A percentile compares a stretch with the other conserved stretches of the same genome.
phyloP scores from a whole-genome alignment of 2,329 filamentous ascomycete genomes.

The Hansfordia pulvinata region DNA sequence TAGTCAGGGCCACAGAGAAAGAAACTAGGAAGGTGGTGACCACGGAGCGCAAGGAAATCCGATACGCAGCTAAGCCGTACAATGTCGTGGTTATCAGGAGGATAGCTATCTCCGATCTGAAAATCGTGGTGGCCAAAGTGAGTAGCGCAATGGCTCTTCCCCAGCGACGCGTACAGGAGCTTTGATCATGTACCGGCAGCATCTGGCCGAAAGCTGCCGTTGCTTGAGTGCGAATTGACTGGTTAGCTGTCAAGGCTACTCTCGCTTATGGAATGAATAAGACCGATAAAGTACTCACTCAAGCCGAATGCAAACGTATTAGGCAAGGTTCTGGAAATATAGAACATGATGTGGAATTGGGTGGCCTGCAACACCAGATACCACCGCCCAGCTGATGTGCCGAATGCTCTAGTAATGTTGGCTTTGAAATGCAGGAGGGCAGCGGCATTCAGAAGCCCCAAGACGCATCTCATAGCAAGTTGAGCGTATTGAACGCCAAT shows the following conservation, averaged over 20 bases:
- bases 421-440: constrained; percentile 53
- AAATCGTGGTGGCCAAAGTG: constrained; percentile 69
- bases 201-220: constrained; percentile 37
- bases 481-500: constrained; percentile 41
- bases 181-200: constrained; percentile 14
- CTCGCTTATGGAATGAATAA: too few species aligned
- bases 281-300: constrained; percentile 42
- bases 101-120: constrained; percentile 80
- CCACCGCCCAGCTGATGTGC: constrained; percentile 58
- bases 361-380: constrained; percentile 64
- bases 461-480: constrained; percentile 55
- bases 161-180: constrained; percentile 28
- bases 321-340: constrained; percentile 79
- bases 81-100: constrained; percentile 57
- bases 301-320: constrained; percentile 94
- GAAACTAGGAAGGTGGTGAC: constrained; percentile 54
- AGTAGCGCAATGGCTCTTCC: constrained; percentile 59
- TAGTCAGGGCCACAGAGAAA: constrained; percentile 48
- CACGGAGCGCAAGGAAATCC: constrained; percentile 40
- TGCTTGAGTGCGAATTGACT: too few species aligned
- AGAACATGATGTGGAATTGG: constrained; percentile 90
- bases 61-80: constrained; percentile 19
- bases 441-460: constrained; percentile 64
- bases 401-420: constrained; percentile 54
- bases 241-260: too few species aligned